Evolutionary conservation across 192 early-diverging fungal genomes (phyloP).

Genomic region (Coemansia sp.): DNA sequence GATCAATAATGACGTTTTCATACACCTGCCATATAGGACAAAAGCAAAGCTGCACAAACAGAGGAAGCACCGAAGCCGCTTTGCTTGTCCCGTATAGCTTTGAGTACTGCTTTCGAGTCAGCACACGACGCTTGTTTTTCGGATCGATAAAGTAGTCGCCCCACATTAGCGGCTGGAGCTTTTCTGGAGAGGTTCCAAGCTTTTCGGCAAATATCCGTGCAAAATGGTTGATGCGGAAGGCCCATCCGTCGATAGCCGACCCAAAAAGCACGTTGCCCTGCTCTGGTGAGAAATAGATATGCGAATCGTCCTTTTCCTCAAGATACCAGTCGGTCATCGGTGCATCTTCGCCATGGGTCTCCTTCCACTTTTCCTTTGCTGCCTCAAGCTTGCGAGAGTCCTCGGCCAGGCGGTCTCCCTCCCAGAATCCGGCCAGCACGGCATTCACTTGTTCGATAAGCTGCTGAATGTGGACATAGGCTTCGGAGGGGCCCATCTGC

Average conservation of each 20-base stretch:
- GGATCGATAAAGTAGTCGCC: constrained; percentile 97
- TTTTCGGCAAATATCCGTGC: constrained; percentile 87
- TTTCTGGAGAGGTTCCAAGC: constrained; percentile 56
- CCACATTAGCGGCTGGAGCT: constrained; percentile 87
- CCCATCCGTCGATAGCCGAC: constrained; percentile 97
- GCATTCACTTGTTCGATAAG: constrained; percentile 98
- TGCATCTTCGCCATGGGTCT: constrained; percentile 56
- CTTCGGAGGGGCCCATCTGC: constrained; percentile 88
- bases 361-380: constrained; percentile 57
- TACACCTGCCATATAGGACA: constrained; percentile 96
- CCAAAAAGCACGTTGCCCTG: constrained; percentile 96
- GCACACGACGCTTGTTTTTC: constrained; percentile 83
- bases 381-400: constrained; percentile 70
- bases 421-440: constrained; percentile 90
- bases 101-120: constrained; percentile 82
- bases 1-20: constrained; percentile 68
- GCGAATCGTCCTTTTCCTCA: constrained; percentile 89
- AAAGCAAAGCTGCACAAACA: constrained; percentile 96
- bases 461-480: constrained; percentile 88
- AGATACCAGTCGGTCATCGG: constrained; percentile 74
- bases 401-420: constrained; percentile 81
- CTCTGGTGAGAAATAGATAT: constrained; percentile 95
- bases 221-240: constrained; percentile 93
- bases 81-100: constrained; percentile 61
- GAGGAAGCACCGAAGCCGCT: constrained; percentile 54